Evolutionary conservation across 106 monocot genomes (phyloP), one percentile per base, ranked within the genome.

Genomic region (Allium fistulosum): DNA sequence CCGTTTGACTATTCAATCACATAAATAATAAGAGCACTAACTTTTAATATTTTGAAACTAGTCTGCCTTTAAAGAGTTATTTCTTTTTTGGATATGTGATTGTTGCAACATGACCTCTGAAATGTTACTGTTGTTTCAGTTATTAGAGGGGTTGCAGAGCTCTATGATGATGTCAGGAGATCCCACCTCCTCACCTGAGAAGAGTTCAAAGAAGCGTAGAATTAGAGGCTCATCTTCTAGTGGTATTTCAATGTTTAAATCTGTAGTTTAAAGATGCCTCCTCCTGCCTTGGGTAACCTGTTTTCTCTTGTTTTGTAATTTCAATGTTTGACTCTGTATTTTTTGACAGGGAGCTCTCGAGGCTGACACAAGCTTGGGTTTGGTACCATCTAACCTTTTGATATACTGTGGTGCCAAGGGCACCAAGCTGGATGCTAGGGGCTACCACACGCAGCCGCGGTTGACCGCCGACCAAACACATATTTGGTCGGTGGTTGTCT

Each of bases 121-220:
- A 49, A 65, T 9, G 12, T 61, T 22, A 26, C 17, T 65, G 49
- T 45, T 10, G 48, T 52, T 80, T 48, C 84, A 99, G 97, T 70
- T 99, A 49, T 75, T 99, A n/a, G 97, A 99, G 72, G 97, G 97
- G 51, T 71, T 99, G 47, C 92, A 99, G 60, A 99, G 97, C 66
- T 92, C 97, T 57, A 73, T 93, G 57, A 72, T 83, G 13, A 75
- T 85, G 59, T 69, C 87, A 48, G 89, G 92, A 69, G 75, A 81
- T 67, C 80, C 87, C 8, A 78, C 69, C 46, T 15, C 71, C 48
- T 71, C 82, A 9, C 80, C 85, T 76, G 94, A 91, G 9, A 95
- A 71, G 68, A 77, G 70, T 71, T 53, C 64, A n/a, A 74, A 63
- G 66, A 27, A 73, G 14, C 58, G 57, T 9, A 79, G 62, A 22